Evolutionary conservation across 1,284 basidiomycete genomes (phyloP).

Genomic region (Ganoderma boninense): DNA sequence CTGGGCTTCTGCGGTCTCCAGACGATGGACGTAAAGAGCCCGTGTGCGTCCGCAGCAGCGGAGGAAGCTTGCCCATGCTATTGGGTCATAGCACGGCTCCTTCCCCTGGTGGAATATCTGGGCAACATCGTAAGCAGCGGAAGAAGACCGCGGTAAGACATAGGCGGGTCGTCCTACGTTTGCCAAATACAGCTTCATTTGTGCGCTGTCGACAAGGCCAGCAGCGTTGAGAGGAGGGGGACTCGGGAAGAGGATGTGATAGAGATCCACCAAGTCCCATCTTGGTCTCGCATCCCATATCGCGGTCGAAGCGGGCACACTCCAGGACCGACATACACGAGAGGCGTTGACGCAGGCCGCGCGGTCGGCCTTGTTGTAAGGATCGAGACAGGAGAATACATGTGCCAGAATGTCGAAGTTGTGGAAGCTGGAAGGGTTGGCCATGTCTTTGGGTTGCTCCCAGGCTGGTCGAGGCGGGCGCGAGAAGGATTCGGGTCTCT

Average conservation of each 20-base stretch:
- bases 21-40: background rate
- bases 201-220: background rate
- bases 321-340: slow-evolving; percentile 1
- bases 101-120: background rate
- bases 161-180: background rate
- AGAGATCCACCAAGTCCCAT: background rate
- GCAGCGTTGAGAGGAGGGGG: background rate
- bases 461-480: background rate
- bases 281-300: slow-evolving; percentile 4
- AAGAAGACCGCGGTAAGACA: background rate
- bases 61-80: slow-evolving; percentile 4
- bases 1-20: background rate
- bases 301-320: background rate
- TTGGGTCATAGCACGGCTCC: background rate
- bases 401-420: background rate
- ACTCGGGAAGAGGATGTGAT: background rate
- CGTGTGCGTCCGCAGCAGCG: background rate
- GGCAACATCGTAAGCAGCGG: background rate
- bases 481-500: background rate
- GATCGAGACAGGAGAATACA: slow-evolving; percentile 3
- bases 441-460: background rate
- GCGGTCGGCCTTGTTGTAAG: background rate
- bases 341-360: background rate
- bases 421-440: background rate
- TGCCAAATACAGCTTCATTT: background rate